These are phyloP conservation scores for Pseudogymnoascus sp. DNA, from an alignment of 2,329 filamentous ascomycete species.

Conservation along the genomic window DNA sequence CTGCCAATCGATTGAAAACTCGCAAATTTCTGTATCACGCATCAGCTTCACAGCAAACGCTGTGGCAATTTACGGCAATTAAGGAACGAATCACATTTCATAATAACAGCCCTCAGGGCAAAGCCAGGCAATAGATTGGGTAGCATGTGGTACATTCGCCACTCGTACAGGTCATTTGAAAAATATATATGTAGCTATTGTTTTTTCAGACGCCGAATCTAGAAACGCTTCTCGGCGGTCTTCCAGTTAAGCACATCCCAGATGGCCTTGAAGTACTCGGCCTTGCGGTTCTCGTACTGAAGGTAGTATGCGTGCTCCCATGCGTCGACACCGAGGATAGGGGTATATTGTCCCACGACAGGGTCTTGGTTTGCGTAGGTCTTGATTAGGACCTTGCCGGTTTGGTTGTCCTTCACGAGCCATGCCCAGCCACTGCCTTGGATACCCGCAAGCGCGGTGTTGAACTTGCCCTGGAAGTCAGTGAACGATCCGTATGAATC, in stretches of 20 bases:
- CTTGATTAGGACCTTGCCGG: slow-evolving; percentile 48
- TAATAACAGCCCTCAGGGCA: background rate
- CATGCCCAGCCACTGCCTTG: slow-evolving; percentile 53
- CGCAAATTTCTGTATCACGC: background rate
- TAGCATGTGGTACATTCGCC: slow-evolving; percentile 1
- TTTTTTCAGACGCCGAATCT: slow-evolving; percentile 28
- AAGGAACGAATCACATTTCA: background rate
- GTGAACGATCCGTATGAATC: slow-evolving; percentile 43
- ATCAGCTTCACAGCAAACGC: background rate
- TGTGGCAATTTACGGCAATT: background rate
- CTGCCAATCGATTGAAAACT: slow-evolving; percentile 1
- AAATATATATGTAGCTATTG: slow-evolving; percentile 7
- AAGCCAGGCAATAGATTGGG: background rate
- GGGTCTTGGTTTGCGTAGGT: slow-evolving; percentile 84
- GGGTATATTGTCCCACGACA: slow-evolving; percentile 72
- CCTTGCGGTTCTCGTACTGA: slow-evolving; percentile 95
- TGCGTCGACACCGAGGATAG: slow-evolving; percentile 81
- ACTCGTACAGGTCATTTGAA: slow-evolving; percentile 2
- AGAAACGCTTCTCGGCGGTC: slow-evolving; percentile 70
- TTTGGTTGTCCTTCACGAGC: slow-evolving; percentile 48
- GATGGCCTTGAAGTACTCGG: slow-evolving; percentile 86
- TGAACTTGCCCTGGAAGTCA: slow-evolving; percentile 49
- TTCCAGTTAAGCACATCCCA: slow-evolving; percentile 98
- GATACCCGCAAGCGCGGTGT: slow-evolving; percentile 49
- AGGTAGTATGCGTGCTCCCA: slow-evolving; percentile 97